Conservation (phyloP, 306 rosid genomes). For the Gynostemma pentaphyllum region DNA sequence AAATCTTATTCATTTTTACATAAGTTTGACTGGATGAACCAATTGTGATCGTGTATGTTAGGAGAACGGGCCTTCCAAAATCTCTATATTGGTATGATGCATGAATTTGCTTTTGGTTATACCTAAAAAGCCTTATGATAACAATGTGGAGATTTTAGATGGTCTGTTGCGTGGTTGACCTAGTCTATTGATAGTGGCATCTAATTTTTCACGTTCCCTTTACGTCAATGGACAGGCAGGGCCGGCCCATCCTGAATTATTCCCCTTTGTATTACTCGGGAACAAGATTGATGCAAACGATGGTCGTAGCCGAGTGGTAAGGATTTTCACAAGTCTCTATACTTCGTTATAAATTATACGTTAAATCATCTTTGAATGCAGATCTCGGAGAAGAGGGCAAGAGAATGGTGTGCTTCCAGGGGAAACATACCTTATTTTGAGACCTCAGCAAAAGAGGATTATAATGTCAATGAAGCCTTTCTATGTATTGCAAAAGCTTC, state of each 20-base stretch:
- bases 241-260: slow-evolving; percentile 34
- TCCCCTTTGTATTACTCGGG: slow-evolving; percentile 71
- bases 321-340: neutral
- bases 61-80: no score
- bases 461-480: slow-evolving; percentile 68
- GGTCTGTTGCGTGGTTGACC: no score
- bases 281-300: slow-evolving; percentile 69
- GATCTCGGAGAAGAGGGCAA: slow-evolving; percentile 59
- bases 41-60: neutral
- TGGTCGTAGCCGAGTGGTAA: slow-evolving; percentile 55
- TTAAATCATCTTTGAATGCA: slow-evolving; percentile 17
- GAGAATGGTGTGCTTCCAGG: slow-evolving; percentile 67
- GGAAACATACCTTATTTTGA: slow-evolving; percentile 83
- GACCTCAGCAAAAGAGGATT: slow-evolving; percentile 74
- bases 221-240: slow-evolving; percentile 43
- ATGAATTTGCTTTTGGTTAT: no score
- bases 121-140: no score
- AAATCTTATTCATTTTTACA: neutral
- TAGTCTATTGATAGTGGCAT: neutral
- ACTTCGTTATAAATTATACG: neutral
- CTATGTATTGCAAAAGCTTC: slow-evolving; percentile 52
- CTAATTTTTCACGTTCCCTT: neutral
- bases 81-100: no score
- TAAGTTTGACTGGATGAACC: neutral
- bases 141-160: no score